phyloP scores from a whole-genome alignment of 2,329 filamentous ascomycete species.

The Ophiostoma pallidulum region DNA sequence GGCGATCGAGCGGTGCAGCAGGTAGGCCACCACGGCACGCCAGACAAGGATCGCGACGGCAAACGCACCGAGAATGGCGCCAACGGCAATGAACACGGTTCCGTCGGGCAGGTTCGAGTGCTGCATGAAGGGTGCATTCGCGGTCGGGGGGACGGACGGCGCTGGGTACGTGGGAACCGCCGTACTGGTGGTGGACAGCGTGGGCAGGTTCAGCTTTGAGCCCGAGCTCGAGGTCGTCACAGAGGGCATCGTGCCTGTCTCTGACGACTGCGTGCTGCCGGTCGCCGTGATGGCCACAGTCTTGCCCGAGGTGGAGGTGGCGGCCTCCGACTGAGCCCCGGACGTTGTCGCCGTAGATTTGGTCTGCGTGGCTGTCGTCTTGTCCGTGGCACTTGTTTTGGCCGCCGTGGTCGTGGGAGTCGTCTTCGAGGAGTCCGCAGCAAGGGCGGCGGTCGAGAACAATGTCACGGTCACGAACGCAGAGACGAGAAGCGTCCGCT shows the following conservation, averaged over 20 bases:
- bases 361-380: constrained; percentile 5
- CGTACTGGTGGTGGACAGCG: constrained; percentile 29
- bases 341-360: constrained; percentile 13
- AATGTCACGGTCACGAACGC: constrained; percentile 20
- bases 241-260: constrained; percentile 11
- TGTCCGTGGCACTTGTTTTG: constrained; percentile 5
- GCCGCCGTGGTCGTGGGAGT: constrained; percentile 2
- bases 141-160: constrained; percentile 70
- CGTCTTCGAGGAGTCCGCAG: constrained; percentile 18
- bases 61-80: constrained; percentile 76
- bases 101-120: constrained; percentile 78
- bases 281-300: constrained; percentile 9
- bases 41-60: constrained; percentile 75
- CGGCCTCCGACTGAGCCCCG: not conserved
- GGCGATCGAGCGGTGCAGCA: constrained; percentile 83
- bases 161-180: constrained; percentile 53
- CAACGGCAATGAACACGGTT: constrained; percentile 92
- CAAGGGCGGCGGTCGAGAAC: constrained; percentile 20
- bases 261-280: not conserved
- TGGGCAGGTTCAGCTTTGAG: constrained; percentile 27
- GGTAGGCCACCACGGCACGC: constrained; percentile 81
- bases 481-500: constrained; percentile 26
- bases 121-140: constrained; percentile 84
- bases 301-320: constrained; percentile 13
- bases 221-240: constrained; percentile 17